Base-by-base conservation (phyloP, 2,329 filamentous ascomycete genomes). In the Pyricularia pennisetigena region DNA sequence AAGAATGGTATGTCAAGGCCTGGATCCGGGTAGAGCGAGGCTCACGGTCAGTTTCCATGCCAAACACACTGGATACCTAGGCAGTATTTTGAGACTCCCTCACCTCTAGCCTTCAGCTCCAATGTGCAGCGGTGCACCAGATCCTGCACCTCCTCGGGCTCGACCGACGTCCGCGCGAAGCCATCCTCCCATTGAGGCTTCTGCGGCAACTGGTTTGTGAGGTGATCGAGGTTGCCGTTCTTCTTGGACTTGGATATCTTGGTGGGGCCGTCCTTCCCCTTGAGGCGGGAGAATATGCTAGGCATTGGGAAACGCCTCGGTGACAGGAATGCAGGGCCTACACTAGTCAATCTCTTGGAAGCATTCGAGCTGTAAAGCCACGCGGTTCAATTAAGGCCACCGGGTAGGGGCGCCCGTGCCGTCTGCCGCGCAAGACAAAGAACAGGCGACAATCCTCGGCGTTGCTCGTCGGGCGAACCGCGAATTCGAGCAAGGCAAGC, bases 31-130 rank as follows among this genome's bases (percentile, higher is more conserved):
- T 29, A 63, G 8, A n/a, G 14, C 59, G 16, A 63, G 28, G 20
- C 41, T 49, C 41, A 16, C 16, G 5, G 41, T 49, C 41, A 49
- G 41, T 49, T 49, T 49, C 20, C 20, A n/a, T n/a, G 41, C 20
- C 41, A 7, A 49, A 7, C 41, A 49, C 16, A n/a, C 41, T 20
- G 6, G 16, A 12, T 63, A 35, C 32, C 32, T 14, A 63, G 59
- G 16, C n/a, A 26, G 10, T 14, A 16, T 62, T 62, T 62, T 62
- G 74, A 72, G 72, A 73, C 71, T 71, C 70, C 72, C 74, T 72
- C 63, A 97, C 94, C 94, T 91, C 94, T 87, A 70, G 91, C 90
- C 82, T 98, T 99, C 78, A 99, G 86, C 81, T 99, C 95, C 68
- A 89, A 85, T 12, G 94, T 96, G 81, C 93, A 97, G 72, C 89